Evolutionary conservation across 148 eudicot genomes (phyloP).

Genomic region (Cornus kousa): DNA sequence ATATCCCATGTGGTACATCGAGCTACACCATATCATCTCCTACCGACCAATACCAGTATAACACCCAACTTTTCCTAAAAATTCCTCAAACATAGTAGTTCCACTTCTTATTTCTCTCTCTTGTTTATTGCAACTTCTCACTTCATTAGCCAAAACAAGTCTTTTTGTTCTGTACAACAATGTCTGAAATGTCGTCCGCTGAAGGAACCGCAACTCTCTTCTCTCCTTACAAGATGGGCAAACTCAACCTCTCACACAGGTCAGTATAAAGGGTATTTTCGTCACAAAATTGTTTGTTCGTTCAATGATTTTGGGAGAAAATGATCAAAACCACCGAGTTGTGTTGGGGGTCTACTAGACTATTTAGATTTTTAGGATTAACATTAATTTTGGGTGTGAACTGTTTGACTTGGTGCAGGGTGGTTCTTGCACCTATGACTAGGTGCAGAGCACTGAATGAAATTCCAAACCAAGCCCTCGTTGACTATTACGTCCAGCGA

Average conservation of each 20-base stretch:
- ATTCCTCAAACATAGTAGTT: not conserved
- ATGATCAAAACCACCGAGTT: not conserved
- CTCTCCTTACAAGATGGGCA: constrained; percentile 62
- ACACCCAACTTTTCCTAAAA: not conserved
- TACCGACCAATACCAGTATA: not conserved
- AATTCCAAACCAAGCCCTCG: constrained; percentile 53
- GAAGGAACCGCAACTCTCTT: constrained; percentile 39
- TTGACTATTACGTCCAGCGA: constrained; percentile 65
- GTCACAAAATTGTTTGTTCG: not conserved
- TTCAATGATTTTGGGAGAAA: not conserved
- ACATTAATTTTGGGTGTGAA: too few species aligned
- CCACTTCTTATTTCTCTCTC: not conserved
- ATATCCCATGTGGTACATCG: not conserved
- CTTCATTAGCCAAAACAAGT: not conserved
- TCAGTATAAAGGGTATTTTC: not conserved
- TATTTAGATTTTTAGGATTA: too few species aligned
- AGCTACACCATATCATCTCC: not conserved
- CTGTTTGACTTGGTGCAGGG: constrained; percentile 30
- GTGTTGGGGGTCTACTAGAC: not conserved
- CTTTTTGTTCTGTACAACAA: not conserved
- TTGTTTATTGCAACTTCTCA: not conserved
- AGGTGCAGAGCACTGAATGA: constrained; percentile 68
- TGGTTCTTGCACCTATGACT: constrained; percentile 84
- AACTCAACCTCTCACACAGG: constrained; percentile 63
- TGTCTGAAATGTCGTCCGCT: constrained; percentile 23